Conservation (phyloP, 2,329 filamentous ascomycete genomes). For the Aureobasidium leucospermi region DNA sequence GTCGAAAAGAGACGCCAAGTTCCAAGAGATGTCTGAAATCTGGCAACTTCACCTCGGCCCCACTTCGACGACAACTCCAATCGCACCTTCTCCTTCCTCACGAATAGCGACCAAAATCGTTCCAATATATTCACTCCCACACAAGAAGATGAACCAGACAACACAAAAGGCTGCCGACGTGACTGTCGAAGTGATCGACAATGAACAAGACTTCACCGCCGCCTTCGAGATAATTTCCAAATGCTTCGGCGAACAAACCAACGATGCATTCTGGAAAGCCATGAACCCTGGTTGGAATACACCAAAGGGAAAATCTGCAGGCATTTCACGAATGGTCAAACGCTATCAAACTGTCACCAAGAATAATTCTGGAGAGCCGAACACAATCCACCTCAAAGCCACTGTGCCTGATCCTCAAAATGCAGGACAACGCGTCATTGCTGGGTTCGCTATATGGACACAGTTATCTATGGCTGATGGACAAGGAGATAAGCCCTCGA, state of each 20-base stretch:
- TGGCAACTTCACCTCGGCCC: conserved; percentile 1
- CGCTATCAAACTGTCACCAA: conserved; percentile 36
- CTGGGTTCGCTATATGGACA: conserved; percentile 49
- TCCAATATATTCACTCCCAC: not conserved
- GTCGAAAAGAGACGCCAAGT: not conserved
- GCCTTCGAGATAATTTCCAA: conserved; percentile 25
- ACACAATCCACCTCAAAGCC: conserved; percentile 49
- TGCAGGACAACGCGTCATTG: conserved; percentile 30
- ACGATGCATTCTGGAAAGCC: conserved; percentile 45
- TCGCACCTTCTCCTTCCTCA: not conserved
- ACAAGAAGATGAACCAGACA: not conserved
- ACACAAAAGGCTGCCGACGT: not conserved
- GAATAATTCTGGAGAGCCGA: conserved; percentile 40
- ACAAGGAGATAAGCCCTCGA: conserved; percentile 36
- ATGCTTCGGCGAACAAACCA: conserved; percentile 45
- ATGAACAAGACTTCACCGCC: conserved; percentile 1
- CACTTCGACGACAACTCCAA: not conserved
- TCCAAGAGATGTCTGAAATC: not conserved
- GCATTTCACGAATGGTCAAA: conserved; percentile 32
- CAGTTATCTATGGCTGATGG: conserved; percentile 46
- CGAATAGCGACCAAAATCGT: not conserved
- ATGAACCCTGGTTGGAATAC: conserved; percentile 52
- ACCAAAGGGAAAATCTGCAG: conserved; percentile 33
- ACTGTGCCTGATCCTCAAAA: conserved; percentile 35
- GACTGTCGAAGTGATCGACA: not conserved